Evolutionary conservation across 2,329 filamentous ascomycete species (phyloP), one percentile per base, ranked within the genome.

Genomic region (Blastomyces emzantsi): DNA sequence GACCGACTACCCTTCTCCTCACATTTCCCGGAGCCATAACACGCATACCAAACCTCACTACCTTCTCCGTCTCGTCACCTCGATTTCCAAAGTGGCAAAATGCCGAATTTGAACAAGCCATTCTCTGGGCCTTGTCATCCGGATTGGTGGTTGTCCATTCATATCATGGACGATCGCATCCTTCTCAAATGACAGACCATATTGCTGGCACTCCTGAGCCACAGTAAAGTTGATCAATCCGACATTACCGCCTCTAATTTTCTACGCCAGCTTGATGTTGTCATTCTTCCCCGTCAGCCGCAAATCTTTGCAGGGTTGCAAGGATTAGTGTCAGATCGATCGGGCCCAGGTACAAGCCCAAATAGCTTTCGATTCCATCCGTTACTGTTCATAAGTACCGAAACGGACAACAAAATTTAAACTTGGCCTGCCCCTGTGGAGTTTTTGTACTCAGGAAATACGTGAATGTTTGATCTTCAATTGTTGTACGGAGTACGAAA

Each of bases 71-170:
- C 41, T n/a, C 36, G 39, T 59, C 36, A 6, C 3, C 36, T 6
- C 7, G 25, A 56, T 3, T 58, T 9, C 33, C 56, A 36, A 45
- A 19, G 57, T 60, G 57, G 57, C 57, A 33, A 59, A 60, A 33
- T 60, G 43, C 49, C 3, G 17, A 47, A 60, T 33, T 33, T 36
- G 43, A 60, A n/a, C 41, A 6, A 59, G 57, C 43, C 19, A 60
- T 36, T 33, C 8, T 22, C 57, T 3, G 49, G 5, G 22, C 49
- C 28, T 33, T 28, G 43, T 36, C 41, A 33, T 49, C 8, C 55
- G 11, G 11, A 43, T 41, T 39, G 39, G n/a, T 47, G 25, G 25
- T 33, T 6, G 43, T n/a, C 7, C 8, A 49, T 59, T 17, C 25
- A 30, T 36, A 47, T 45, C 43, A 30, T 15, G 22, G n/a, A 25